Percentiles rank a stretch among this genome's conserved stretches.
Evolutionary conservation across 768 basidiomycete genomes (phyloP).

Genomic region (Saitozyma sp.): DNA sequence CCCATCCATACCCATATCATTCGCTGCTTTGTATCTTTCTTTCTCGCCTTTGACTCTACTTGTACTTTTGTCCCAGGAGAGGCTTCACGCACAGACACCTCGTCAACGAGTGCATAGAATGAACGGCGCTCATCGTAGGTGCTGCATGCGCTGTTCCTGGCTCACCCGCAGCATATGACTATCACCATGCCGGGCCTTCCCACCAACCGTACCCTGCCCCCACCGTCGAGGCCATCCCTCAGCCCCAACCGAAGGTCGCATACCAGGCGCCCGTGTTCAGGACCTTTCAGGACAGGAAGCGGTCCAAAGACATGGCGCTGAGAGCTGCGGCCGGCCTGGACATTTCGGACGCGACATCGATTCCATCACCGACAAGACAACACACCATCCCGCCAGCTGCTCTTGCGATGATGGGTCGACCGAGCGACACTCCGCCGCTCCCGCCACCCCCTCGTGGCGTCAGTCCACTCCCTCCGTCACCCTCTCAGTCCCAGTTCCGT

Average conservation of each 20-base stretch:
- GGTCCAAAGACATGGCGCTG: constrained; percentile 36
- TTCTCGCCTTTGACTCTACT: neutral
- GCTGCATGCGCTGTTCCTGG: neutral
- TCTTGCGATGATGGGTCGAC: neutral
- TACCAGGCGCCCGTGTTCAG: constrained; percentile 45
- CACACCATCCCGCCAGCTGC: neutral
- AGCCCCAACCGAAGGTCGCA: constrained; percentile 31
- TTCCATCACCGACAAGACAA: constrained; percentile 1
- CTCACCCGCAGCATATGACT: neutral
- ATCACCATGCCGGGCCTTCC: neutral
- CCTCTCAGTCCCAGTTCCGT: constrained; percentile 1
- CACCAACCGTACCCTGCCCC: neutral
- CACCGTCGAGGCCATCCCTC: constrained; percentile 25
- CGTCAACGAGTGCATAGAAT: neutral
- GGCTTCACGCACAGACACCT: neutral
- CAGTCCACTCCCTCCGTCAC: constrained; percentile 7
- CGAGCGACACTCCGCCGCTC: constrained; percentile 1
- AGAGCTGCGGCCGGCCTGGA: constrained; percentile 13
- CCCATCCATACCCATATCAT: neutral
- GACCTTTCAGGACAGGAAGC: constrained; percentile 45
- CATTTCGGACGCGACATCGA: neutral
- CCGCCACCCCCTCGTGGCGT: constrained; percentile 4
- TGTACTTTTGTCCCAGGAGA: neutral
- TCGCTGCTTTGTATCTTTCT: neutral
- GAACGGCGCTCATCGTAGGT: too few relatives aligned